Percentiles rank a stretch among this genome's conserved stretches.
phyloP scores from a whole-genome alignment of 2,329 filamentous ascomycete species.

The Aspergillus tanneri region DNA sequence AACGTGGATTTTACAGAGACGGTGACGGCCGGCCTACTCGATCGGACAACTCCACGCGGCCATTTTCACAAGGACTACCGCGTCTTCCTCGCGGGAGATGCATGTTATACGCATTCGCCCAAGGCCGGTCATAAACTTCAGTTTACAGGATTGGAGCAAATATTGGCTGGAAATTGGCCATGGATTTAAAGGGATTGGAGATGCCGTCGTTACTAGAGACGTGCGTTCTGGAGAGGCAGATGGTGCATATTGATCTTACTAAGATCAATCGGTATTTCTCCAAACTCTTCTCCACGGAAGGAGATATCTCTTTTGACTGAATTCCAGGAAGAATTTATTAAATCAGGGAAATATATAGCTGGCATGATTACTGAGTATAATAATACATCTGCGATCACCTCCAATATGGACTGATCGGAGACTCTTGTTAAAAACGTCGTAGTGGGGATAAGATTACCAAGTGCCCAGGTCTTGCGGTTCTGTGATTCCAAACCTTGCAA shows the following conservation, averaged over 20 bases:
- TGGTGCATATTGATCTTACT: slow-evolving; percentile 58
- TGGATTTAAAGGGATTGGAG: slow-evolving; percentile 49
- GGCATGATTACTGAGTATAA: slow-evolving; percentile 59
- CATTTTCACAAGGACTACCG: slow-evolving; percentile 65
- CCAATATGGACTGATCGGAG: slow-evolving; percentile 32
- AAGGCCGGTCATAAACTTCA: slow-evolving; percentile 62
- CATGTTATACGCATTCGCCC: slow-evolving; percentile 67
- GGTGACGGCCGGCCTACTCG: slow-evolving; percentile 68
- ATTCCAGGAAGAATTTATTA: slow-evolving; percentile 58
- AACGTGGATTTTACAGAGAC: slow-evolving; percentile 55
- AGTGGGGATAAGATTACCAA: slow-evolving; percentile 53
- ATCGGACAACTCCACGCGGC: slow-evolving; percentile 69
- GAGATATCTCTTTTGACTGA: slow-evolving; percentile 46
- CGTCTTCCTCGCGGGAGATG: slow-evolving; percentile 69
- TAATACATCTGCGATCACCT: slow-evolving; percentile 50
- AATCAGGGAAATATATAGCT: slow-evolving; percentile 60
- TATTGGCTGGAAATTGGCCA: slow-evolving; percentile 60
- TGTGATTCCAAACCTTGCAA: slow-evolving; percentile 60
- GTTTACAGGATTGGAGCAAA: slow-evolving; percentile 61
- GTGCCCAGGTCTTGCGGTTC: slow-evolving; percentile 58
- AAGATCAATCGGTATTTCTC: slow-evolving; percentile 59
- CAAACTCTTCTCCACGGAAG: slow-evolving; percentile 52
- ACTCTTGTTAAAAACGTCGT: slow-evolving; percentile 38
- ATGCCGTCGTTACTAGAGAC: slow-evolving; percentile 49
- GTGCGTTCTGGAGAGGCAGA: slow-evolving; percentile 55